These are phyloP conservation scores for Trametes sanguinea DNA, from an alignment of 768 basidiomycete genomes.

Conservation along the genomic window DNA sequence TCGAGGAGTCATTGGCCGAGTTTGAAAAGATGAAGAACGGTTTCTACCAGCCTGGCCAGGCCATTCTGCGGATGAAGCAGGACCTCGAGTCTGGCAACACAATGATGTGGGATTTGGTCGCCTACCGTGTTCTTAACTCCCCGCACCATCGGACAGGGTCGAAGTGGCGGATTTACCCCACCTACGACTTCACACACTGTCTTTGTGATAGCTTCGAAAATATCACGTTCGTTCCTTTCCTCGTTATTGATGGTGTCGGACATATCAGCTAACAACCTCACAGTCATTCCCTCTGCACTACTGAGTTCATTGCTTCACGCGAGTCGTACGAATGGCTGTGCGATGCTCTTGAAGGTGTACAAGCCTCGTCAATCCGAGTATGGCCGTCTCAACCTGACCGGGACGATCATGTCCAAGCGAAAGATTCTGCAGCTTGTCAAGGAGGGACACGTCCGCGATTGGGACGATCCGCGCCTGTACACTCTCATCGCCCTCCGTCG, in stretches of 20 bases:
- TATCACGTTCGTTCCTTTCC: constrained; percentile 75
- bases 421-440: constrained; percentile 90
- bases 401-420: constrained; percentile 95
- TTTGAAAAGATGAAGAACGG: constrained; percentile 94
- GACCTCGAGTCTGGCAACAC: constrained; percentile 91
- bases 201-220: constrained; percentile 98
- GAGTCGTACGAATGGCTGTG: constrained; percentile 99
- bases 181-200: constrained; percentile 99
- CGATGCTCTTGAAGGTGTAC: constrained; percentile 95
- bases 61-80: constrained; percentile 96
- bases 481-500: constrained; percentile 94
- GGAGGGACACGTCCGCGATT: constrained; percentile 80
- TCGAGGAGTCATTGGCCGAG: constrained; percentile 84
- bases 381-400: constrained; percentile 89
- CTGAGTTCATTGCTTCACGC: constrained; percentile 92
- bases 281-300: constrained; percentile 96
- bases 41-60: constrained; percentile 87
- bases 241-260: neutral
- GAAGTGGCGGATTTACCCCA: constrained; percentile 97
- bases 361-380: constrained; percentile 97
- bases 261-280: neutral
- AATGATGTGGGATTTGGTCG: constrained; percentile 99
- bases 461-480: constrained; percentile 98
- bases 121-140: constrained; percentile 89
- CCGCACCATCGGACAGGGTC: constrained; percentile 92